Evolutionary conservation across 2,329 filamentous ascomycete genomes (phyloP).

Genomic region (Apiospora marii): DNA sequence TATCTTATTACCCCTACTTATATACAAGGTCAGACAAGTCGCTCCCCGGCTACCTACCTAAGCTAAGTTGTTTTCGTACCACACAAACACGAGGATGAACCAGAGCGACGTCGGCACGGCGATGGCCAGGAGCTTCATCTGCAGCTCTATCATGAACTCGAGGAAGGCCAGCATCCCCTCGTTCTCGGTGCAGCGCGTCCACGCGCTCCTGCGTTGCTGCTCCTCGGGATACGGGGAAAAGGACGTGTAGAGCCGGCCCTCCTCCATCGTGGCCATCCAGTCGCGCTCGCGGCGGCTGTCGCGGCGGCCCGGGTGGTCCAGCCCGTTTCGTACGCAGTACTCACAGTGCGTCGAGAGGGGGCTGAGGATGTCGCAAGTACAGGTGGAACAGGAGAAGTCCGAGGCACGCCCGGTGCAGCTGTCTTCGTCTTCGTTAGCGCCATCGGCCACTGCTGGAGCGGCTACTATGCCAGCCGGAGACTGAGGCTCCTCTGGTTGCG

Average conservation of each 20-base stretch:
- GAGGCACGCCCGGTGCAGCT: not conserved
- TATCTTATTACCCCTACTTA: not conserved
- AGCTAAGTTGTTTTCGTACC: not conserved
- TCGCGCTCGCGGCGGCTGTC: not conserved
- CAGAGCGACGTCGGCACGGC: conserved; percentile 31
- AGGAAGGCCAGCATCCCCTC: conserved; percentile 30
- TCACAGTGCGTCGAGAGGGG: not conserved
- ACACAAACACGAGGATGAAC: conserved; percentile 27
- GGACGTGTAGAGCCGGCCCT: not conserved
- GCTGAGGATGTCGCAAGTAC: not conserved
- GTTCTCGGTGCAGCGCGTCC: conserved; percentile 27
- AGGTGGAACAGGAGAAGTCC: not conserved
- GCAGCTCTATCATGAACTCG: conserved; percentile 31
- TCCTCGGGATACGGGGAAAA: not conserved
- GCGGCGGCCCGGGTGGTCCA: not conserved
- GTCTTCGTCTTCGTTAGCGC: not conserved
- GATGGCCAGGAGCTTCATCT: conserved; percentile 34
- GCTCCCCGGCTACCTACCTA: not conserved
- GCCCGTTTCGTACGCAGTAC: not conserved
- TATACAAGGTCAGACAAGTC: not conserved
- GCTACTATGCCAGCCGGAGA: not conserved
- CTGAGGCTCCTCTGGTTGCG: not conserved
- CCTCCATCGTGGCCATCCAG: conserved; percentile 10
- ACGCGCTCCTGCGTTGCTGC: conserved; percentile 13
- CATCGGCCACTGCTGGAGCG: not conserved